Evolutionary conservation across 2,329 filamentous ascomycete species (phyloP).

Genomic region (Acephala macrosclerotiorum): DNA sequence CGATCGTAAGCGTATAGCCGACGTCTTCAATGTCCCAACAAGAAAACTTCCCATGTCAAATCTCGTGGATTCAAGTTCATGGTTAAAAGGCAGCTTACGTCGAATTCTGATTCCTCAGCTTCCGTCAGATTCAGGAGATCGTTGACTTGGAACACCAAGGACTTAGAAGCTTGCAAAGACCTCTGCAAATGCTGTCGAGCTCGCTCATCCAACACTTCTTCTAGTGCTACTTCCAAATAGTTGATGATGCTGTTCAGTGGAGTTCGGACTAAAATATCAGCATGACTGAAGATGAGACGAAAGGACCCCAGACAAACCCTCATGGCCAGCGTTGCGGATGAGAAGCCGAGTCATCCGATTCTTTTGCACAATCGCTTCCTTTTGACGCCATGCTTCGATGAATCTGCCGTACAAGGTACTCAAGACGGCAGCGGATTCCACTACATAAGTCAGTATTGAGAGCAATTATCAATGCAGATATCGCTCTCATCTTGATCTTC

Average conservation of each 20-base stretch:
- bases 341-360: slow-evolving; percentile 33
- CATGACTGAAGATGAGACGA: background rate
- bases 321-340: slow-evolving; percentile 77
- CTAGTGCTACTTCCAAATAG: slow-evolving; percentile 86
- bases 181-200: slow-evolving; percentile 84
- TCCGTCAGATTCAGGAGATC: slow-evolving; percentile 87
- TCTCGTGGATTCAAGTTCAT: background rate
- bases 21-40: background rate
- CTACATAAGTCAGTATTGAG: slow-evolving; percentile 15
- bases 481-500: slow-evolving; percentile 31
- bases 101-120: slow-evolving; percentile 65
- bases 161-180: slow-evolving; percentile 89
- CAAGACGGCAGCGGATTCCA: slow-evolving; percentile 35
- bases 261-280: slow-evolving; percentile 60
- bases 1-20: background rate
- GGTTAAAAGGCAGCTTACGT: slow-evolving; percentile 10
- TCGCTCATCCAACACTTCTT: slow-evolving; percentile 78
- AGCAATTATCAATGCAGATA: background rate
- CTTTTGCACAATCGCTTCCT: slow-evolving; percentile 33
- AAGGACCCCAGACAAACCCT: slow-evolving; percentile 52
- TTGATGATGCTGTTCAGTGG: slow-evolving; percentile 93
- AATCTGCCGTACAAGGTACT: slow-evolving; percentile 35
- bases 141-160: slow-evolving; percentile 90
- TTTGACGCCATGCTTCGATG: slow-evolving; percentile 36
- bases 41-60: background rate